Evolutionary conservation across 495 filamentous ascomycete species (phyloP).

Genomic region (Penicillium angulare): DNA sequence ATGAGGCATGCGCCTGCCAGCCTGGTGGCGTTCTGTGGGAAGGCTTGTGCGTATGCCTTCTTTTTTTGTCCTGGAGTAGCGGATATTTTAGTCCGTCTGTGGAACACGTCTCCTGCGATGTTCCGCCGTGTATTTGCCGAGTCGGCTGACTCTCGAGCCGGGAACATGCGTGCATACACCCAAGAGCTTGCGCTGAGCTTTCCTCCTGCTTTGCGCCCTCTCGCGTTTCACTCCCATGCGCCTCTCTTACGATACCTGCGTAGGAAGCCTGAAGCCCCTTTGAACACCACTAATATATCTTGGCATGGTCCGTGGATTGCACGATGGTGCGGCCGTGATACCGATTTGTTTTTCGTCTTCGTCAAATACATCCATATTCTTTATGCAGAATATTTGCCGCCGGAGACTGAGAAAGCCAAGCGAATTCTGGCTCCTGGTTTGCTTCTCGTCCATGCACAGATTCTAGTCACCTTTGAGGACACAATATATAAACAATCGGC

Average conservation of each 20-base stretch:
- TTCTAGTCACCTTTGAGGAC: constrained; percentile 76
- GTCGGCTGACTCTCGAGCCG: constrained; percentile 49
- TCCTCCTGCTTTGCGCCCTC: constrained; percentile 64
- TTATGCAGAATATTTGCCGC: constrained; percentile 73
- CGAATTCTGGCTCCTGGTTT: constrained; percentile 71
- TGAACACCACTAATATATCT: constrained; percentile 67
- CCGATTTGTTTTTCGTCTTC: constrained; percentile 92
- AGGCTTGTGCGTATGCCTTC: constrained; percentile 92
- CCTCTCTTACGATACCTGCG: constrained; percentile 64
- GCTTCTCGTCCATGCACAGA: constrained; percentile 80
- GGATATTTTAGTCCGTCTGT: constrained; percentile 80
- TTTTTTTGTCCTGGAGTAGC: constrained; percentile 91
- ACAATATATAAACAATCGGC: constrained; percentile 71
- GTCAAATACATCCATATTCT: constrained; percentile 87
- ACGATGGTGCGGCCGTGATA: constrained; percentile 87
- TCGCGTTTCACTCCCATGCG: constrained; percentile 69
- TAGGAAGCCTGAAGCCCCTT: constrained; percentile 61
- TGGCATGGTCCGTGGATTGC: constrained; percentile 87
- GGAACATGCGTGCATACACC: constrained; percentile 35
- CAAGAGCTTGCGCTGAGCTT: constrained; percentile 67
- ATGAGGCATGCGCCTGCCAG: constrained; percentile 86
- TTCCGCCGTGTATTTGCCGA: constrained; percentile 71
- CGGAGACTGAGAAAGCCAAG: constrained; percentile 62
- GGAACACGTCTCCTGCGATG: constrained; percentile 64
- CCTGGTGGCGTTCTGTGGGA: constrained; percentile 89